These are phyloP conservation scores for Spinellus fusiger DNA, from an alignment of 192 early-diverging fungal genomes.

Conservation along the genomic window DNA sequence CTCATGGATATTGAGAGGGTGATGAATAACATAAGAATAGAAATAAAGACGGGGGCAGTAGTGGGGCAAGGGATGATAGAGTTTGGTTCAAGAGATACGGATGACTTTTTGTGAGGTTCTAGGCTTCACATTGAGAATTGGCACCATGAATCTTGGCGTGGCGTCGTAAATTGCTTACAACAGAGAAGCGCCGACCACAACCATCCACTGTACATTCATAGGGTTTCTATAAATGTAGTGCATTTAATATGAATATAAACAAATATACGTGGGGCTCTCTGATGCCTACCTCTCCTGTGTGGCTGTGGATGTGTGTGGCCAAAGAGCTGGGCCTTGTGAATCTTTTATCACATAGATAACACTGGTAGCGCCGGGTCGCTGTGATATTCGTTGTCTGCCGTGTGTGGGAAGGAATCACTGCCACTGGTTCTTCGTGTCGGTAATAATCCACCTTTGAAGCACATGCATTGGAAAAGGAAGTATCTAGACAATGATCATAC, in stretches of 20 bases:
- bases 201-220: conserved; percentile 48
- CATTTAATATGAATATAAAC: neutral
- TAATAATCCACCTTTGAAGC: neutral
- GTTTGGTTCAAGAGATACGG: neutral
- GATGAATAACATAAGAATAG: neutral
- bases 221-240: conserved; percentile 23
- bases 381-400: neutral
- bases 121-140: neutral
- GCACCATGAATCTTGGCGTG: conserved; percentile 49
- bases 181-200: conserved; percentile 64
- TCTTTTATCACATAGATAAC: conserved; percentile 27
- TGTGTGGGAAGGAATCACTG: too few species aligned
- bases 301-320: conserved; percentile 33
- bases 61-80: neutral
- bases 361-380: conserved; percentile 29
- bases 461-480: neutral
- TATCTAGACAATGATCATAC: neutral
- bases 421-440: neutral
- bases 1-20: neutral
- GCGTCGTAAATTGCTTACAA: conserved; percentile 62
- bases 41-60: too few species aligned
- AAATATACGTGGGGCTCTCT: neutral
- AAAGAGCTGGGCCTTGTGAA: conserved; percentile 36
- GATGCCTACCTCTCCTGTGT: conserved; percentile 31
- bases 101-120: neutral